A percentile compares a stretch with the other conserved stretches of the same genome.
phyloP scores from a whole-genome alignment of 2,329 filamentous ascomycete genomes.

The Trichoderma simmonsii region DNA sequence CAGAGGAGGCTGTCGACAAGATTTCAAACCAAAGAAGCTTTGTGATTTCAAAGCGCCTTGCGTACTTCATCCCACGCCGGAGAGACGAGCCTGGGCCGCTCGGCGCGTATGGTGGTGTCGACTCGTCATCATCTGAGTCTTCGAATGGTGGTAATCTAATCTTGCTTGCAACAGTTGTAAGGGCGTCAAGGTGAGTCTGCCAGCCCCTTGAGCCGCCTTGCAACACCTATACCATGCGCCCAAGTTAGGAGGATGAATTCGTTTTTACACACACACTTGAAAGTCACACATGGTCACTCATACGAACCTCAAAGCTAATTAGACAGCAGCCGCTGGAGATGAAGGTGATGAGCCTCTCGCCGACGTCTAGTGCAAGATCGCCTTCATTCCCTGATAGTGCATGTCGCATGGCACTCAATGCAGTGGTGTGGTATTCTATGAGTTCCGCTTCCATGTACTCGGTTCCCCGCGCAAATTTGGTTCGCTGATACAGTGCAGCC shows the following conservation, averaged over 20 bases:
- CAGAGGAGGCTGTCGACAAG: constrained; percentile 2
- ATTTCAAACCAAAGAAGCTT: constrained; percentile 11
- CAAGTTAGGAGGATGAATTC: constrained; percentile 1
- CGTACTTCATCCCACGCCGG: constrained; percentile 1
- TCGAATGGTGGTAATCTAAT: not conserved
- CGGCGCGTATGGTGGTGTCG: not conserved
- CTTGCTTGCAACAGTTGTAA: constrained; percentile 7
- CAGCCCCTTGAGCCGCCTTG: constrained; percentile 1
- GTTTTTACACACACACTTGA: not conserved
- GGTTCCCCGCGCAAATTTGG: constrained; percentile 10
- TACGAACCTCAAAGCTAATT: constrained; percentile 17
- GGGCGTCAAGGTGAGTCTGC: constrained; percentile 15
- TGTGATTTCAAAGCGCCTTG: constrained; percentile 8
- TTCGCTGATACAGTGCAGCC: constrained; percentile 12
- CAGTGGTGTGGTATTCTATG: constrained; percentile 13
- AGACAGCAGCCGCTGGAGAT: constrained; percentile 14
- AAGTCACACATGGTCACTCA: not conserved
- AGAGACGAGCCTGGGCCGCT: not conserved
- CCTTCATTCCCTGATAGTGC: not conserved
- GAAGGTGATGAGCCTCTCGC: constrained; percentile 1
- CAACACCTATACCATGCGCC: not conserved
- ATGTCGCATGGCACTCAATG: constrained; percentile 13
- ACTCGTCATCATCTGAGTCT: not conserved
- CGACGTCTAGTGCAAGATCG: not conserved
- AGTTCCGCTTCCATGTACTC: constrained; percentile 12